These are phyloP conservation scores for Penicillium olsonii DNA, from an alignment of 2,329 filamentous ascomycete genomes.

Conservation along the genomic window DNA sequence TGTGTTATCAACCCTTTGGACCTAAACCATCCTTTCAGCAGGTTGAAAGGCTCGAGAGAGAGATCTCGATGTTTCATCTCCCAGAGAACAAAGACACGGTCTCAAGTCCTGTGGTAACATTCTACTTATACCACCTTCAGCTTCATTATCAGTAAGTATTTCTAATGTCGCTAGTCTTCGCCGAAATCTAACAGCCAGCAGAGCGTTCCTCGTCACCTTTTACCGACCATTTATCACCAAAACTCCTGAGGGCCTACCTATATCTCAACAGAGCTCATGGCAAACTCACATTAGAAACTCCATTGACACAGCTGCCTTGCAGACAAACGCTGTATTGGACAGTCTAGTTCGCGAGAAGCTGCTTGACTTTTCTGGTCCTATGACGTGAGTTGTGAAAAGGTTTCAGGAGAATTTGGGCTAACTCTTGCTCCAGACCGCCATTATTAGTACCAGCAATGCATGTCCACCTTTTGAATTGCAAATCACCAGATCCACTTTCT, in stretches of 20 bases:
- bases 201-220: slow-evolving; percentile 30
- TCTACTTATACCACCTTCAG: slow-evolving; percentile 29
- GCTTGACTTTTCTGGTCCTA: slow-evolving; percentile 24
- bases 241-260: slow-evolving; percentile 19
- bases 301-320: slow-evolving; percentile 23
- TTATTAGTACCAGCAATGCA: slow-evolving; percentile 37
- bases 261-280: slow-evolving; percentile 17
- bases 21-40: slow-evolving; percentile 18
- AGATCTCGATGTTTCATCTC: slow-evolving; percentile 18
- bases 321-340: slow-evolving; percentile 31
- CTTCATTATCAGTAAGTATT: slow-evolving; percentile 31
- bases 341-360: slow-evolving; percentile 26
- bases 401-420: neutral
- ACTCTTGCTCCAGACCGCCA: slow-evolving; percentile 19
- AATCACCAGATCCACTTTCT: slow-evolving; percentile 22
- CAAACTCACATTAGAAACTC: slow-evolving; percentile 23
- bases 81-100: slow-evolving; percentile 18
- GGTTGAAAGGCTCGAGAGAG: slow-evolving; percentile 24
- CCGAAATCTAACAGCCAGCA: slow-evolving; percentile 8
- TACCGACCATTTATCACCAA: slow-evolving; percentile 30
- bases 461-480: slow-evolving; percentile 32
- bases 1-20: slow-evolving; percentile 26
- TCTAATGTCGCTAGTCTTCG: too few species aligned
- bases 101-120: slow-evolving; percentile 14
- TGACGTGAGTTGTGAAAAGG: slow-evolving; percentile 24